Base-by-base conservation (phyloP, 805 yeast genomes). In the Saccharomycopsis selenospora region DNA sequence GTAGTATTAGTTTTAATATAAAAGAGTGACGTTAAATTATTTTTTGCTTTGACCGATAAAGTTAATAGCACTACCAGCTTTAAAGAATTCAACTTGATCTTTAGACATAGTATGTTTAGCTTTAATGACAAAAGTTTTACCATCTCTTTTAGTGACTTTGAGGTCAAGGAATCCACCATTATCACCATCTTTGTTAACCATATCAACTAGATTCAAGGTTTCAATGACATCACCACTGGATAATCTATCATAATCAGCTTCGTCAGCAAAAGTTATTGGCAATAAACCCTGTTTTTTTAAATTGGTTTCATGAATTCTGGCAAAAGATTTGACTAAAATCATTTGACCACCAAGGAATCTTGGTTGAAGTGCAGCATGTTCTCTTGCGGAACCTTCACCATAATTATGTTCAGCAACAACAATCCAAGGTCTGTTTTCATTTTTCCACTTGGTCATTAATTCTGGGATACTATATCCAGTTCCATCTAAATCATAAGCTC, bases 351-450 rank as follows among this genome's bases (percentile, higher is more conserved):
- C 98, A 41, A 93, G 75, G 72, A 86, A 93, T 68, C 95, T 78
- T 49, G 98, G 99, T 28, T 93, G 87, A 57, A 93, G 73, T 13
- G 98, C 98, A 42, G 99, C 99, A 62, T 91, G 99, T 67, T 91
- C 99, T 77, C 99, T 85, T 27, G 99, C 97, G 44, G 97, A 90
- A 60, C 99, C 99, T 72, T 91, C 99, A 69, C 99, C 99, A 62
- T 91, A 93, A 69, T 91, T 91, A 65, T 93, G 96, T 66, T 93
- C 99, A 47, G 97, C 98, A 55, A 93, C 84, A 41, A 93, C 97
- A 56, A 80, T 76, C 99, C 99, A 91, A 18, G 95, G 93, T 58
- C 85, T 76, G 14, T 67, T 58, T 53, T 87, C 93, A 45, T 79
- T 71, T 66, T 91, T 90, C 97, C 97, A 93, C 66, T 85, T 85